Base-by-base conservation (phyloP, 176 grass and related monocot genomes). In the Miscanthus lutarioriparius region DNA sequence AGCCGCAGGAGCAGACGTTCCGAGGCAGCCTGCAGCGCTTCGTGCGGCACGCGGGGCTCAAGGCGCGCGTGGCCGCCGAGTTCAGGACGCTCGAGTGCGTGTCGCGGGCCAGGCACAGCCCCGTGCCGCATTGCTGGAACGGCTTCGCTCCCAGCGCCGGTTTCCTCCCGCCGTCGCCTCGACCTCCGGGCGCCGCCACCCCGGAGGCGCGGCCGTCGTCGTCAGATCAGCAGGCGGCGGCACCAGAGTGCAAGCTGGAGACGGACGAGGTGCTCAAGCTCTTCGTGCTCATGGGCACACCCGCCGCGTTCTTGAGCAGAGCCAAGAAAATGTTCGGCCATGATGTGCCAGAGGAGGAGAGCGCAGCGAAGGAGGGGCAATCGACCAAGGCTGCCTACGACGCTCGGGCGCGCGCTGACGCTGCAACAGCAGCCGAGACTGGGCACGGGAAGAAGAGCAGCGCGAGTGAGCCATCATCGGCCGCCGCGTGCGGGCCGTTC, bases 181-280 rank as follows among this genome's bases (percentile, higher is more conserved):
- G 67, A 14, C 74, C 77, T 8, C 54, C 28, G 2, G 38, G 23
- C 36, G 7, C 45, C 8, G 22, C 16, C 33, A 10, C 36, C 22
- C 6, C 22, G 2, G 40, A 45, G 40, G 9, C 65, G 53, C 5
- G 10, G 6, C 28, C 11, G 15, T 14, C 45, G 10, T 22, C 47
- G 2, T n/a, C 71, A 2, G 25, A 61, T 25, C 22, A 2, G 39
- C 39, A 32, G 64, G 28, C 40, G 40, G 67, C 7, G 72, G 38
- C 19, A 0, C 86, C 76, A 2, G 61, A 70, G 59, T 79, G 89
- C 80, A 89, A 81, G 48, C 73, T 87, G 69, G 86, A 87, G 86
- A 91, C 84, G 37, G 89, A 94, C 75, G 84, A 85, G 40, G 40
- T 94, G 70, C 83, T 94, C 66, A 89, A 67, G 72, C 82, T 84